Evolutionary conservation across 1,139 yeast species (phyloP).

Genomic region (Geotrichum cucujoidarum): DNA sequence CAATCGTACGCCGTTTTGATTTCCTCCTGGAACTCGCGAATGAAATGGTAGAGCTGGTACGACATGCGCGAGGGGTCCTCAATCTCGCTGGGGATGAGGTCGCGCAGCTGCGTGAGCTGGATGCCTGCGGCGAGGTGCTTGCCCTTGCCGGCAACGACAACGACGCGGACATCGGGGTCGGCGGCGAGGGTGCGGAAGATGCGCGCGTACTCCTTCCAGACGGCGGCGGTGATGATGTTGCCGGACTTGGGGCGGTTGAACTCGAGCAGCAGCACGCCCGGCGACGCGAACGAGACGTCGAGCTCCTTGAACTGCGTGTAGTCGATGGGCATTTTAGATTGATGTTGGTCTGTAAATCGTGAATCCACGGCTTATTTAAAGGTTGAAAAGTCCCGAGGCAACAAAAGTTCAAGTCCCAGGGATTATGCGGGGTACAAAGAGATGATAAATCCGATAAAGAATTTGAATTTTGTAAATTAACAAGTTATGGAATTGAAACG

Average conservation of each 20-base stretch:
- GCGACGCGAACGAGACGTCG: conserved; percentile 26
- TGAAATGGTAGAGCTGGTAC: conserved; percentile 27
- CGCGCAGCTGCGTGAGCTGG: conserved; percentile 39
- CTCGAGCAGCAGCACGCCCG: conserved; percentile 55
- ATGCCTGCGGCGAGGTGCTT: conserved; percentile 63
- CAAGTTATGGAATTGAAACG: background rate
- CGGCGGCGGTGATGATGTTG: conserved; percentile 53
- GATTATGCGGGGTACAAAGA: background rate
- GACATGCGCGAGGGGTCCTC: conserved; percentile 37
- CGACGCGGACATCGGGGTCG: conserved; percentile 47
- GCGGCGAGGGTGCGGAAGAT: conserved; percentile 47
- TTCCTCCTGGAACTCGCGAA: conserved; percentile 54
- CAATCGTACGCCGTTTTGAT: conserved; percentile 37
- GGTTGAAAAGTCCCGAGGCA: too few species aligned
- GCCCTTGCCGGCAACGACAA: conserved; percentile 56
- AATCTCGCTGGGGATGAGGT: background rate
- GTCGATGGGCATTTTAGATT: background rate
- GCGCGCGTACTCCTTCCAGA: conserved; percentile 43
- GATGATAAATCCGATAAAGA: background rate
- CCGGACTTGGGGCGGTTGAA: conserved; percentile 58
- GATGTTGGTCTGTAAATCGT: too few species aligned
- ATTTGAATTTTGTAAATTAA: background rate
- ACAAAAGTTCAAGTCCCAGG: background rate
- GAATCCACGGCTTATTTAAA: too few species aligned
- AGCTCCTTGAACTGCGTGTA: conserved; percentile 16